phyloP scores from a whole-genome alignment of 2,329 filamentous ascomycete genomes.

The Claviceps purpurea region DNA sequence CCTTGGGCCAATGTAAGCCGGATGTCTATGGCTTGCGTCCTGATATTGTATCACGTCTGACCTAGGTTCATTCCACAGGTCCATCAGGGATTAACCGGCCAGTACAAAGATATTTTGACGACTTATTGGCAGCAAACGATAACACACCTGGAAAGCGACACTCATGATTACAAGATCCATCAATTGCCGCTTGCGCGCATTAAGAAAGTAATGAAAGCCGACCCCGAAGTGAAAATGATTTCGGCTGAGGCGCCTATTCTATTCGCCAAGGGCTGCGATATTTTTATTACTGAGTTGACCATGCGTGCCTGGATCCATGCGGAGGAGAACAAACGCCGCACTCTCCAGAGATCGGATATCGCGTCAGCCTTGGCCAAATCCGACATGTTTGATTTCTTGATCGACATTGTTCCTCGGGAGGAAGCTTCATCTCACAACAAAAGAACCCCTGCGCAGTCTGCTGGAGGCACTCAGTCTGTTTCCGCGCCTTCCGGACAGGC shows the following conservation, averaged over 20 bases:
- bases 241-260: conserved; percentile 95
- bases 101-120: conserved; percentile 92
- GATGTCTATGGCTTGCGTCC: background rate
- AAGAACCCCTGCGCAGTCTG: conserved; percentile 45
- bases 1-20: conserved; percentile 80
- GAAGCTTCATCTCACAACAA: conserved; percentile 81
- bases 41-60: background rate
- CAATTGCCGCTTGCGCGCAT: conserved; percentile 94
- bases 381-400: conserved; percentile 99
- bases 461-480: conserved; percentile 27
- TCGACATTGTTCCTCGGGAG: conserved; percentile 94
- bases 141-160: conserved; percentile 84
- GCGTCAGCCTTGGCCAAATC: conserved; percentile 91
- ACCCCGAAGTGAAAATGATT: conserved; percentile 99
- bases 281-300: conserved; percentile 96
- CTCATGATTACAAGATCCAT: conserved; percentile 96
- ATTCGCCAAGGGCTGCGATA: conserved; percentile 96
- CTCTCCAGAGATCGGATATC: conserved; percentile 89
- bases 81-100: conserved; percentile 83
- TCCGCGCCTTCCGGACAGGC: conserved; percentile 35
- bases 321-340: conserved; percentile 95
- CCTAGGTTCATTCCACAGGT: conserved; percentile 43
- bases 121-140: conserved; percentile 99
- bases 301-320: conserved; percentile 99
- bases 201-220: conserved; percentile 99